Base-by-base conservation (phyloP, 345 rosid species). In the Abelmoschus esculentus region DNA sequence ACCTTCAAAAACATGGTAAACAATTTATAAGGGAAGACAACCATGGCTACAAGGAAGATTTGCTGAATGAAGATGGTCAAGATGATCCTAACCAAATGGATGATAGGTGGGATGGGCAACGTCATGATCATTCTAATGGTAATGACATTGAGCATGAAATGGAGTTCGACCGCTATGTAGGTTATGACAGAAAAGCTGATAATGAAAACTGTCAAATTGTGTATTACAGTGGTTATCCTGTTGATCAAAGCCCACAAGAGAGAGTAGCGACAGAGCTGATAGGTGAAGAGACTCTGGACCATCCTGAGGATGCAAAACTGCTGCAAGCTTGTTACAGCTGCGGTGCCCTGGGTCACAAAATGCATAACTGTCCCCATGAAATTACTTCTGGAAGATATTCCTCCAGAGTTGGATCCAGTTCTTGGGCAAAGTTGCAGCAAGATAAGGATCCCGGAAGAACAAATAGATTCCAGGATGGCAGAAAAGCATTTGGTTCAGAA, bases 21-120 rank as follows among this genome's bases (percentile, higher is more conserved):
- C 74, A 72, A n/a, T 14, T 42, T 40, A 40, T 36, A 9, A 56
- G 22, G 75, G 67, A 72, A 69, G 79, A 73, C 36, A 66, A 56
- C 69, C 73, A 52, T 52, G 78, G 75, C 58, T 57, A 14, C 29
- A 53, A 61, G 69, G 71, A 79, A 75, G 75, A 73, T 62, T 70
- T 70, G 53, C 42, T 38, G 29, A 73, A 67, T 64, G 80, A 74
- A 57, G 78, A 70, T 64, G 67, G 49, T 61, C 60, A 38, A 70
- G 70, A 34, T 70, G 74, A 67, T 60, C 32, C 73, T 17, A 56
- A 73, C 42, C 36, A 13, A 38, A 14, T 68, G 22, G 80, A 75
- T 70, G 88, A 78, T 62, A 79, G 83, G 77, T 79, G 83, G 85
- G 80, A 73, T 58, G 76, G 70, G 44, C 68, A 74, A 64, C 28